Conservation (phyloP, 2,329 filamentous ascomycete species). For the Coniochaeta sp. region DNA sequence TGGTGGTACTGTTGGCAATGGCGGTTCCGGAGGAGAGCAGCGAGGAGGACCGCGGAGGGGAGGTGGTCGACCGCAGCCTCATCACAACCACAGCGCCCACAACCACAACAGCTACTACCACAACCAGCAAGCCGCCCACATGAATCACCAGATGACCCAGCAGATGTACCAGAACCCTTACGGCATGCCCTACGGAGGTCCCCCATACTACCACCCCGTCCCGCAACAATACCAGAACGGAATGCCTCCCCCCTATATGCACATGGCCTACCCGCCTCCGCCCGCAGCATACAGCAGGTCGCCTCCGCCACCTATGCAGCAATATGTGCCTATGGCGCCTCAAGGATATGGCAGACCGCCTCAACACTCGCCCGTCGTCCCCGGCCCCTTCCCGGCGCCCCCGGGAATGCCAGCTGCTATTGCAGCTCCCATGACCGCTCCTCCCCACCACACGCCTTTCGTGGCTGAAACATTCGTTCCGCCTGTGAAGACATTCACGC, state of each 20-base stretch:
- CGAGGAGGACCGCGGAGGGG: constrained; percentile 18
- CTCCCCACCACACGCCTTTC: constrained; percentile 43
- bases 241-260: constrained; percentile 39
- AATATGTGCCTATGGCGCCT: constrained; percentile 45
- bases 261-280: constrained; percentile 33
- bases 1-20: constrained; percentile 24
- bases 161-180: constrained; percentile 45
- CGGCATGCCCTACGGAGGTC: constrained; percentile 29
- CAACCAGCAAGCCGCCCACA: constrained; percentile 27
- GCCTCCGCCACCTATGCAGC: constrained; percentile 42
- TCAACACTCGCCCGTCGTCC: constrained; percentile 35
- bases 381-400: constrained; percentile 52
- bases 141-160: constrained; percentile 28
- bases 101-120: constrained; percentile 22
- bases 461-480: constrained; percentile 21
- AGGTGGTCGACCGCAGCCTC: constrained; percentile 21
- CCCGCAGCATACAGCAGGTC: constrained; percentile 34
- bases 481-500: constrained; percentile 40
- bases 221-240: constrained; percentile 52
- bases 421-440: constrained; percentile 31
- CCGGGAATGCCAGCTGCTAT: too few relatives aligned
- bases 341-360: constrained; percentile 39
- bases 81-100: constrained; percentile 28
- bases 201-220: constrained; percentile 40
- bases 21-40: constrained; percentile 20